Evolutionary conservation across 129 eudicot species (phyloP).

Genomic region (Artemisia argyi): DNA sequence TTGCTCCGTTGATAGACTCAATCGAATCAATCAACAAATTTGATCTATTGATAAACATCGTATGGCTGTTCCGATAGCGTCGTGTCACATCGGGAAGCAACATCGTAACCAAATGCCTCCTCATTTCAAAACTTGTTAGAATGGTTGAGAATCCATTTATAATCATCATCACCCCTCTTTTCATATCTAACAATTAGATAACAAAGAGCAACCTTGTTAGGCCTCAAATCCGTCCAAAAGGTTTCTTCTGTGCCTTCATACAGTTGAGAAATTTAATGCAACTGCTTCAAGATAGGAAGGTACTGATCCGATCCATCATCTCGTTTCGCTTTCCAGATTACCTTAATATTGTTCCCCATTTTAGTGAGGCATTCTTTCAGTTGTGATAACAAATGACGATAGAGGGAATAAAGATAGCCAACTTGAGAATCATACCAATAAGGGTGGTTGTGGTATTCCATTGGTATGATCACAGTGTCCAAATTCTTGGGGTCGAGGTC

Average conservation of each 20-base stretch:
- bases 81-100: slow-evolving; percentile 2
- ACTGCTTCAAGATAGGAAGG: slow-evolving; percentile 57
- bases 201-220: slow-evolving; percentile 44
- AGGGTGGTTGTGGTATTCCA: neutral
- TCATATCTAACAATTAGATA: slow-evolving; percentile 56
- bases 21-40: too few relatives aligned
- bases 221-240: slow-evolving; percentile 51
- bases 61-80: too few relatives aligned
- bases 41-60: too few relatives aligned
- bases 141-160: slow-evolving; percentile 62
- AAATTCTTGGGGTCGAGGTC: neutral
- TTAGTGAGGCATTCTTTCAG: neutral
- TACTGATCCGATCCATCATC: slow-evolving; percentile 37
- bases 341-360: slow-evolving; percentile 2
- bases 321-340: neutral
- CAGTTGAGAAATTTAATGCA: slow-evolving; percentile 46
- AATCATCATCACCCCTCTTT: slow-evolving; percentile 46
- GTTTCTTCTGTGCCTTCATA: slow-evolving; percentile 47
- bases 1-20: too few relatives aligned
- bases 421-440: neutral
- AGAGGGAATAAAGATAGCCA: neutral
- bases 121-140: slow-evolving; percentile 60
- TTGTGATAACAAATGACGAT: neutral
- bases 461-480: neutral
- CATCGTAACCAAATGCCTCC: slow-evolving; percentile 83